Percentiles rank a stretch among this genome's conserved stretches.
Evolutionary conservation across 768 basidiomycete genomes (phyloP).

Genomic region (Serpula lacrymans): DNA sequence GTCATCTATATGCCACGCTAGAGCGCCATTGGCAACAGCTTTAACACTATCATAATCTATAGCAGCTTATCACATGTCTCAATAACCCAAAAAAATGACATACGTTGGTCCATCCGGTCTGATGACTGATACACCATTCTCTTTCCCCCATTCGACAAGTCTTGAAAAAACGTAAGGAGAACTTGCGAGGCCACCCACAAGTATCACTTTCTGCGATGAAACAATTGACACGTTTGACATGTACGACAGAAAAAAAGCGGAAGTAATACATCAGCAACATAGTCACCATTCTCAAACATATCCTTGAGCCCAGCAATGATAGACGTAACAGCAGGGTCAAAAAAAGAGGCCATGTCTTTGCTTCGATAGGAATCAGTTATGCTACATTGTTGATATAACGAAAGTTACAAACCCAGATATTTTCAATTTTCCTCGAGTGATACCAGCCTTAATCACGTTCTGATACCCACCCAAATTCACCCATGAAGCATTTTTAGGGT

Average conservation of each 20-base stretch:
- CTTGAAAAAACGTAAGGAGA: slow-evolving; percentile 23
- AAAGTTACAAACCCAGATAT: slow-evolving; percentile 11
- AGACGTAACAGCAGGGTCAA: slow-evolving; percentile 10
- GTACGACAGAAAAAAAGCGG: background rate
- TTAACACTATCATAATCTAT: slow-evolving; percentile 14
- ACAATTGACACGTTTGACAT: background rate
- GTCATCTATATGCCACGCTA: slow-evolving; percentile 26
- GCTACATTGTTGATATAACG: background rate
- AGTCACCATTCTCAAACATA: slow-evolving; percentile 15
- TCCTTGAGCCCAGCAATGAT: slow-evolving; percentile 14
- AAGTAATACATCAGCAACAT: slow-evolving; percentile 14
- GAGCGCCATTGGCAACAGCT: slow-evolving; percentile 27
- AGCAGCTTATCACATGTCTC: background rate
- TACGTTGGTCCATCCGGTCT: slow-evolving; percentile 12
- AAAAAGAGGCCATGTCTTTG: slow-evolving; percentile 15
- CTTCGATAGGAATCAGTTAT: slow-evolving; percentile 2
- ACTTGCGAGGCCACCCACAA: slow-evolving; percentile 28
- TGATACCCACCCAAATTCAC: too few relatives aligned
- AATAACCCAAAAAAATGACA: background rate
- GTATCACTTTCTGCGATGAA: slow-evolving; percentile 20
- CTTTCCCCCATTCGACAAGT: slow-evolving; percentile 18
- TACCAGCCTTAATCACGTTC: slow-evolving; percentile 9
- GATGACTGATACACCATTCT: slow-evolving; percentile 19
- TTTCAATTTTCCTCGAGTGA: slow-evolving; percentile 15
- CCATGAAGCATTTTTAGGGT: too few relatives aligned